Evolutionary conservation across 2,329 filamentous ascomycete species (phyloP), one percentile per base, ranked within the genome.

Genomic region (Verticillium albo-atrum): DNA sequence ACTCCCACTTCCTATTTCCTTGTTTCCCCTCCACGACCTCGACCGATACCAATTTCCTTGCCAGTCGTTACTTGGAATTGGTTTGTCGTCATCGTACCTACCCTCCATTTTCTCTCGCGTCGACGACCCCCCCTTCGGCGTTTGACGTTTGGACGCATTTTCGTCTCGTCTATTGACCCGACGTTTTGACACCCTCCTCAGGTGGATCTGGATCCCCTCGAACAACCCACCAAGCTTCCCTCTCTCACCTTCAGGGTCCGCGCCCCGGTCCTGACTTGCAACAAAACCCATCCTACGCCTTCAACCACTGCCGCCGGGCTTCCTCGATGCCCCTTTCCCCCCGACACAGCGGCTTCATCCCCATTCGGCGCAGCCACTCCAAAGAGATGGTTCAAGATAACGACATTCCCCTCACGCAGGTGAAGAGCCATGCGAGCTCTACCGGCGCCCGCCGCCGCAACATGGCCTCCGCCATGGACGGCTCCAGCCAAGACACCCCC

Each of bases 361-460:
- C 75, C 54, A 71, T 82, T 32, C 64, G 64, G 60, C 63, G 65
- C 69, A 68, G 70, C 52, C 60, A 59, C 42, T 61, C 59, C 12
- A 54, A 60, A 60, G 72, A 73, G 34, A 75, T 75, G 72, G 65
- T 67, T 61, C 71, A 74, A 17, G 68, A 68, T 58, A 67, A 74
- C 32, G 81, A 78, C 56, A 87, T 87, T 54, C 83, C 83, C 23
- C 79, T 88, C 59, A 78, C 78, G 15, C 74, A 76, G 53, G 80
- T 89, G 64, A 78, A 76, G 68, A 87, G 82, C 70, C 79, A 78
- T 65, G 78, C 76, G 62, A 84, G 80, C 64, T 79, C 78, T 6
- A 82, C 79, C 3, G 84, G 86, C 51, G 79, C 80, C 57, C 75
- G 82, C 61, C 82, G 79, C 69, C 70, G 74, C 26, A 75, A 72